Conservation (phyloP, 345 rosid genomes). For the Gossypium herbaceum region DNA sequence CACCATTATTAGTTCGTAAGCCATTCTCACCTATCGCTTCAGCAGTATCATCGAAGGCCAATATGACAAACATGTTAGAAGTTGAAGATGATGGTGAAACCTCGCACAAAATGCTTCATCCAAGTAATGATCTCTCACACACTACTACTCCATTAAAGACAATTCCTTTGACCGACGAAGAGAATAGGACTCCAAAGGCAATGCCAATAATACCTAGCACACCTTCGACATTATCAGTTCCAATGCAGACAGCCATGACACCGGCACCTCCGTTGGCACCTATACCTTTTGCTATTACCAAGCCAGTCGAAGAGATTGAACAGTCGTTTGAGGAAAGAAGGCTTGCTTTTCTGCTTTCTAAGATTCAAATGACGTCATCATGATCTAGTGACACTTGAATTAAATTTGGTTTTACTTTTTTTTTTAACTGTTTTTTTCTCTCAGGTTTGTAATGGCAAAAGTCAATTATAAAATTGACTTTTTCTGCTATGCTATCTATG, state of each 20-base stretch:
- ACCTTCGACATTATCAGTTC: slow-evolving; percentile 67
- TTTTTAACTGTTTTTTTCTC: neutral
- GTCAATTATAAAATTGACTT: slow-evolving; percentile 61
- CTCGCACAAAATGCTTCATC: slow-evolving; percentile 30
- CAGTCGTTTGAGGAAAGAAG: slow-evolving; percentile 91
- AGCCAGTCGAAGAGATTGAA: slow-evolving; percentile 51
- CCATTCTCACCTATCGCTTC: slow-evolving; percentile 85
- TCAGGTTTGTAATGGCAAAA: slow-evolving; percentile 18
- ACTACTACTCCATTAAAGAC: slow-evolving; percentile 62
- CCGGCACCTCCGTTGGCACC: slow-evolving; percentile 32
- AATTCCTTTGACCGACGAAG: slow-evolving; percentile 39
- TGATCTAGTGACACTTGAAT: neutral
- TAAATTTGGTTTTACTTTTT: neutral
- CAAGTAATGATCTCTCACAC: slow-evolving; percentile 29
- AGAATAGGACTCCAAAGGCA: slow-evolving; percentile 60
- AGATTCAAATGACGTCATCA: slow-evolving; percentile 32
- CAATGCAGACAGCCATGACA: slow-evolving; percentile 74
- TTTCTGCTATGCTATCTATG: slow-evolving; percentile 18
- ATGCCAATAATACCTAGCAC: slow-evolving; percentile 46
- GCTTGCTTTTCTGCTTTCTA: slow-evolving; percentile 64
- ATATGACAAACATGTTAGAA: slow-evolving; percentile 29
- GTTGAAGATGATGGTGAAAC: slow-evolving; percentile 33
- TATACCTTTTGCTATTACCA: slow-evolving; percentile 22
- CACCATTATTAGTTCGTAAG: slow-evolving; percentile 60
- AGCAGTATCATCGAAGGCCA: slow-evolving; percentile 46